Evolutionary conservation across 495 filamentous ascomycete genomes (phyloP).

Genomic region (Aspergillus baeticus): DNA sequence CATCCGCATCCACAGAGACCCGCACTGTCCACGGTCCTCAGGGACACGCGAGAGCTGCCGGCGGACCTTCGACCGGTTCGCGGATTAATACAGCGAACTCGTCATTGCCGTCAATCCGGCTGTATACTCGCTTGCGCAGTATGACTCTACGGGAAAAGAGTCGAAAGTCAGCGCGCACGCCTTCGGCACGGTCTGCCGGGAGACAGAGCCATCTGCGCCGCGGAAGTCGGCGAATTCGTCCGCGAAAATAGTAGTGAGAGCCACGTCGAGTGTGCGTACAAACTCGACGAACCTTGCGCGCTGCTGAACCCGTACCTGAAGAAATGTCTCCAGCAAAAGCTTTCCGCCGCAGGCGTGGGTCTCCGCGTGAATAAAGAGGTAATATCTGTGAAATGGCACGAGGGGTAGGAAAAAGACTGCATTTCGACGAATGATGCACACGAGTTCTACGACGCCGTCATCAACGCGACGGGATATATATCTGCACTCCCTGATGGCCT

Average conservation of each 20-base stretch:
- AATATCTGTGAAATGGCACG: neutral
- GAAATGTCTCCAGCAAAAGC: neutral
- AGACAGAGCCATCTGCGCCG: neutral
- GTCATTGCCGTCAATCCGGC: neutral
- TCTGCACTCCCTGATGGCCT: neutral
- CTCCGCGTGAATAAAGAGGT: neutral
- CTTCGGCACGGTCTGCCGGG: conserved; percentile 4
- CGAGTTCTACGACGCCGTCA: neutral
- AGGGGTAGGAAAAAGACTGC: neutral
- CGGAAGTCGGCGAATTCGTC: neutral
- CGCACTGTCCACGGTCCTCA: conserved; percentile 8
- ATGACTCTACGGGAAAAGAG: neutral
- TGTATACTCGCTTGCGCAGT: neutral
- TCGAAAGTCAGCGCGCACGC: neutral
- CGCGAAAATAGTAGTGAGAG: neutral
- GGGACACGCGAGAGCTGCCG: conserved; percentile 9
- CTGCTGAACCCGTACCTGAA: neutral
- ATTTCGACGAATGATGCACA: neutral
- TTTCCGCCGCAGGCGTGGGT: neutral
- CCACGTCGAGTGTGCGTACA: neutral
- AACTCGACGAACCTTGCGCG: conserved; percentile 2
- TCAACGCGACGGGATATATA: conserved; percentile 8
- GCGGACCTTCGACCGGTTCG: neutral
- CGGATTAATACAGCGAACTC: neutral
- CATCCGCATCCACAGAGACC: conserved; percentile 9